phyloP scores from a whole-genome alignment of 164 flowering plant genomes.

The Sedum album region DNA sequence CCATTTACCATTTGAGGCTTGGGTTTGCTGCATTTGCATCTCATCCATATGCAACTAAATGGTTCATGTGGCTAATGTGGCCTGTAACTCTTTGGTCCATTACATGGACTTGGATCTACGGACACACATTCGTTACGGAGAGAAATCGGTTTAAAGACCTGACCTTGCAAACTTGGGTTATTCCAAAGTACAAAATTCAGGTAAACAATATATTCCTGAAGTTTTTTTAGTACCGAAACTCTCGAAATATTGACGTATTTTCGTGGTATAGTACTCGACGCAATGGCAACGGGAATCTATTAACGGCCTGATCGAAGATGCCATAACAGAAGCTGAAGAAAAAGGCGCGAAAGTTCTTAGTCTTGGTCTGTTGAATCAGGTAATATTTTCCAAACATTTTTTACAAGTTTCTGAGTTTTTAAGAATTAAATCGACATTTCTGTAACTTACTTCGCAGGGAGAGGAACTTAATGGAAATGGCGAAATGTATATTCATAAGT shows the following conservation, averaged over 20 bases:
- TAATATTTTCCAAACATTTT: conserved; percentile 5
- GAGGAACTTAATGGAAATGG: conserved; percentile 39
- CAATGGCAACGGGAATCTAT: conserved; percentile 38
- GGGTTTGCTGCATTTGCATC: conserved; percentile 62
- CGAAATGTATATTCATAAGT: conserved; percentile 20
- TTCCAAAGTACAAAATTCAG: conserved; percentile 53
- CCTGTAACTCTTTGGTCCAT: conserved; percentile 42
- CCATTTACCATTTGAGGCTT: conserved; percentile 54
- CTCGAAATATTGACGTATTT: not conserved
- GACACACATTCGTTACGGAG: conserved; percentile 43
- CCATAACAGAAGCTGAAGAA: conserved; percentile 52
- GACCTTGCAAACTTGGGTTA: conserved; percentile 55
- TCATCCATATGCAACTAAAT: conserved; percentile 39
- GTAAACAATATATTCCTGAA: conserved; percentile 18
- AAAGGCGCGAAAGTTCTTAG: conserved; percentile 52
- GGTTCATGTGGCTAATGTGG: conserved; percentile 60
- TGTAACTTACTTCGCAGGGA: conserved; percentile 17
- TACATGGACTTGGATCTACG: conserved; percentile 38
- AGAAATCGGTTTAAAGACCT: conserved; percentile 38
- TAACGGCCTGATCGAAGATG: conserved; percentile 51
- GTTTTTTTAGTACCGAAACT: too few relatives aligned
- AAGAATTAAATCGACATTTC: not conserved
- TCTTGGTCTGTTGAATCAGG: conserved; percentile 72
- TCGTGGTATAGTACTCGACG: conserved; percentile 29
- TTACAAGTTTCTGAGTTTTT: too few relatives aligned